Base-by-base conservation (phyloP, 1,284 basidiomycete species). In the Ceratobasidium sp. region DNA sequence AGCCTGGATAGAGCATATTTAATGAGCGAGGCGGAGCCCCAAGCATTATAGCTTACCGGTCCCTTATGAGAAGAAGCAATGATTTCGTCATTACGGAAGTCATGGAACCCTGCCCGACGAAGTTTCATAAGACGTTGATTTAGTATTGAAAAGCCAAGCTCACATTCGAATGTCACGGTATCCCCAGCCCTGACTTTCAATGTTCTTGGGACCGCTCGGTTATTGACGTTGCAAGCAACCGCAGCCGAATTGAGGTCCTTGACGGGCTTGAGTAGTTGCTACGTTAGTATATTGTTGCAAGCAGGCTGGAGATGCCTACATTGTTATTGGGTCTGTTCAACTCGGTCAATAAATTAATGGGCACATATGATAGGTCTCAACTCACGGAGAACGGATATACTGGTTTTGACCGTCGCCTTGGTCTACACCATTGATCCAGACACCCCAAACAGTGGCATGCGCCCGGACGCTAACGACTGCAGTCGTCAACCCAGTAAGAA, bases 381-480 rank as follows among this genome's bases (percentile, higher is more conserved):
- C 45, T 20, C 22, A 47, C 32, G 56, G 56, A 6, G 56, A 58
- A 25, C 56, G 56, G 22, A 58, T 58, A 22, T 58, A 58, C 29
- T 40, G 22, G 35, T 58, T 38, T 15, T 34, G 22, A 7, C 56
- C 56, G 35, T 58, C 22, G 25, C 56, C 56, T 25, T 58, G 56
- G 38, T 58, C 56, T 54, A 58, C 56, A 8, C 56, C 56, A 29
- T 58, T 58, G 34, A 58, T 27, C 32, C 32, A 58, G 8, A 58
- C 35, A 22, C 34, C 56, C 56, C 32, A 40, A 6, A 45, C 40
- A 17, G 29, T 34, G 6, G 56, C 10, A 27, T 58, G 56, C 5
- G 56, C 56, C 12, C 35, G 10, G 5, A 42, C 56, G n/a, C 29
- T 20, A 20, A 25, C 17, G 34, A 54, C 27, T 12, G 45, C 45